phyloP scores from a whole-genome alignment of 495 filamentous ascomycete genomes.

The Aspergillus heteromorphus region DNA sequence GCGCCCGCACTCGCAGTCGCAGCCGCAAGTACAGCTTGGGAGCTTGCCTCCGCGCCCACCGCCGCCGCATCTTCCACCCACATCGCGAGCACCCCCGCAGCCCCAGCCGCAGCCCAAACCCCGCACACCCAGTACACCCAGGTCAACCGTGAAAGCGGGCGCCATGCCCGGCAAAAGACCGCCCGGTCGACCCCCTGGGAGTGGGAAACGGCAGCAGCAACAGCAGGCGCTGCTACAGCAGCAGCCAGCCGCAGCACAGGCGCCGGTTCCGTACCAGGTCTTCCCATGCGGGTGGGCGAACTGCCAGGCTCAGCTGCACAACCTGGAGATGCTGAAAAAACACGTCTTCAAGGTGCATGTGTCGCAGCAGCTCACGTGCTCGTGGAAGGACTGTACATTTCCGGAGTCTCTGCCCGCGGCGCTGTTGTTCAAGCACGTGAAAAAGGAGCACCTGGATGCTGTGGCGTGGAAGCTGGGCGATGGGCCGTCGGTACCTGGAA shows the following conservation, averaged over 20 bases:
- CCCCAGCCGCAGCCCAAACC: neutral
- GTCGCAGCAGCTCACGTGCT: conserved; percentile 25
- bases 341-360: conserved; percentile 58
- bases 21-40: neutral
- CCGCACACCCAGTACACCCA: conserved; percentile 4
- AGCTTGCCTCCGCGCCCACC: neutral
- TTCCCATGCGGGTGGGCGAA: conserved; percentile 59
- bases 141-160: neutral
- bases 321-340: conserved; percentile 61
- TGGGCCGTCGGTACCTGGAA: conserved; percentile 47
- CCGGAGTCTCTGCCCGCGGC: conserved; percentile 21
- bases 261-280: conserved; percentile 29
- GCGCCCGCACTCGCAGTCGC: neutral
- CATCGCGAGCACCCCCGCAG: neutral
- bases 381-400: conserved; percentile 29
- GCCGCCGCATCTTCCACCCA: neutral
- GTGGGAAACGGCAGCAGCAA: neutral
- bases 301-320: conserved; percentile 69
- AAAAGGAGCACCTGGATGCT: conserved; percentile 51
- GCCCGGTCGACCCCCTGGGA: conserved; percentile 17
- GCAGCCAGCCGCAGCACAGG: conserved; percentile 9
- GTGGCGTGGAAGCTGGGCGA: conserved; percentile 63
- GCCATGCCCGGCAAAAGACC: conserved; percentile 13
- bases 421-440: conserved; percentile 56
- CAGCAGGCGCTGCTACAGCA: neutral